These are phyloP conservation scores for Rhizophora mangle DNA, from an alignment of 345 rosid genomes.

Conservation along the genomic window DNA sequence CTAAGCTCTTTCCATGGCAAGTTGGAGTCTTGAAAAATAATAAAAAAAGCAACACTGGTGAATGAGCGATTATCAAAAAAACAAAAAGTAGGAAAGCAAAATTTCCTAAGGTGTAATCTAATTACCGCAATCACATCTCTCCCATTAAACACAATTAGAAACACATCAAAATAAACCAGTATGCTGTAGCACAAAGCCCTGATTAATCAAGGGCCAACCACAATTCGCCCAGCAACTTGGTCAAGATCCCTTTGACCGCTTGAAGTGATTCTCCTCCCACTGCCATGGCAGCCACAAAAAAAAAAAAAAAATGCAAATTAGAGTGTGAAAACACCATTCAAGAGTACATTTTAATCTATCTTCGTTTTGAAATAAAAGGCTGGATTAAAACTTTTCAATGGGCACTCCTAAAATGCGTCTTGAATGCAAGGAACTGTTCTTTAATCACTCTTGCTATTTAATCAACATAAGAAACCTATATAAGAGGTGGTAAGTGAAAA, in stretches of 20 bases:
- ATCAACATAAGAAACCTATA: background rate
- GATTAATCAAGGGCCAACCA: constrained; percentile 24
- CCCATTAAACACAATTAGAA: constrained; percentile 1
- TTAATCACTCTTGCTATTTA: too few species aligned
- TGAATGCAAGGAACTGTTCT: too few species aligned
- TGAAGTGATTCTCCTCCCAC: constrained; percentile 34
- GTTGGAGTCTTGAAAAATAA: too few species aligned
- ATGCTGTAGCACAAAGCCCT: background rate
- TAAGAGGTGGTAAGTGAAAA: background rate
- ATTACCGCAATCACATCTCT: constrained; percentile 10
- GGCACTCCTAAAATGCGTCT: too few species aligned
- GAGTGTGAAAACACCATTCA: background rate
- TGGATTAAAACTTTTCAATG: too few species aligned
- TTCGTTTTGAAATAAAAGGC: too few species aligned
- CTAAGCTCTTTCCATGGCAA: too few species aligned
- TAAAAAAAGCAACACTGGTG: background rate
- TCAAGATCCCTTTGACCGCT: constrained; percentile 36
- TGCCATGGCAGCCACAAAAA: background rate
- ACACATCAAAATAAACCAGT: background rate
- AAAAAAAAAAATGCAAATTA: background rate
- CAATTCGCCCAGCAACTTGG: constrained; percentile 37
- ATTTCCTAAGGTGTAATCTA: constrained; percentile 4
- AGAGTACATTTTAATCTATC: too few species aligned
- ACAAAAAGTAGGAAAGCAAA: background rate
- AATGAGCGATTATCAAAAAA: background rate